A percentile compares a stretch with the other conserved stretches of the same genome.
Evolutionary conservation across 768 basidiomycete genomes (phyloP).

Genomic region (Mycena filopes): DNA sequence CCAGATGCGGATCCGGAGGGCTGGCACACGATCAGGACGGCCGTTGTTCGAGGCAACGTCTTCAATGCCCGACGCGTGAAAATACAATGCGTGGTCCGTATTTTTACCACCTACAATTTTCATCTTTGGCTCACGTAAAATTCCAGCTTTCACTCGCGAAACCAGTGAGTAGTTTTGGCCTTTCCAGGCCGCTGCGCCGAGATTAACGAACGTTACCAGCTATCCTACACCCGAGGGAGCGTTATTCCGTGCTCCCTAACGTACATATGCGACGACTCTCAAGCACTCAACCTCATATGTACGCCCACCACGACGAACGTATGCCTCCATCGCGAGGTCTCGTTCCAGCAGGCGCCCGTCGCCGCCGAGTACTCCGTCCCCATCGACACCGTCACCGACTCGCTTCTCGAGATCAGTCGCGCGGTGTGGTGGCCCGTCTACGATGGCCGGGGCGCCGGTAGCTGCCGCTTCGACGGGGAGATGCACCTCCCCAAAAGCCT

Average conservation of each 20-base stretch:
- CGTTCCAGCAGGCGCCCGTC: conserved; percentile 1
- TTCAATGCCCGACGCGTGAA: conserved; percentile 37
- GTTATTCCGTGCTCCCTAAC: conserved; percentile 30
- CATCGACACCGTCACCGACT: background rate
- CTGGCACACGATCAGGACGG: conserved; percentile 43
- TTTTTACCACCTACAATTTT: background rate
- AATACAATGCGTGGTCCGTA: conserved; percentile 43
- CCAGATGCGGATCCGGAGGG: conserved; percentile 49
- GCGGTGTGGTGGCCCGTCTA: conserved; percentile 32
- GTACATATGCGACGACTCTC: conserved; percentile 22
- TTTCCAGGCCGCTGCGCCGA: background rate
- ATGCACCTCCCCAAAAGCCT: conserved; percentile 33
- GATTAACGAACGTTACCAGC: conserved; percentile 2
- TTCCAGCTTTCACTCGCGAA: conserved; percentile 48
- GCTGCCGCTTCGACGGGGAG: conserved; percentile 31
- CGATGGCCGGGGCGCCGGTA: conserved; percentile 13
- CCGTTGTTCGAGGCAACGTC: conserved; percentile 35
- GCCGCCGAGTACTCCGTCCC: conserved; percentile 10
- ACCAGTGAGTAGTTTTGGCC: conserved; percentile 39
- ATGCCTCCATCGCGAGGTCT: conserved; percentile 25
- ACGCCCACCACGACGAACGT: conserved; percentile 26
- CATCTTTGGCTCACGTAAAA: background rate
- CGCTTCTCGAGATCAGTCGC: conserved; percentile 25
- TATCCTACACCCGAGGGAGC: conserved; percentile 34
- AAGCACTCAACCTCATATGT: conserved; percentile 31